Evolutionary conservation across 2,329 filamentous ascomycete genomes (phyloP), one percentile per base, ranked within the genome.

Genomic region (Ascochyta fabae): DNA sequence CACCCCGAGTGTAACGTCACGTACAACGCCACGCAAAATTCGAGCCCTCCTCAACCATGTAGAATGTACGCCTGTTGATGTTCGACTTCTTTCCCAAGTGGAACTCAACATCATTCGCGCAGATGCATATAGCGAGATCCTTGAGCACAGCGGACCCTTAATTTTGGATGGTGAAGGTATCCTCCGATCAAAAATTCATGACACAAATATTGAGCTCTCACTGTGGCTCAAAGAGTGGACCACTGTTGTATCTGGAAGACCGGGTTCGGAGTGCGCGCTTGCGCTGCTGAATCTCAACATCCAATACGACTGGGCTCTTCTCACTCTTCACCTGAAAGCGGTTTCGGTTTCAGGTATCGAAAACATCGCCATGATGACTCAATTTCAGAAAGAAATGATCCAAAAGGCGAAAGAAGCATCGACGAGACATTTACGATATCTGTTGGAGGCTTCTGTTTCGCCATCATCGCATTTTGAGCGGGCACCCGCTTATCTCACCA

Each of bases 291-390:
- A 84, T 19, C 68, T 85, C 1, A 75, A 76, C 2, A 79, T 85
- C 0, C 82, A 85, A 60, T 78, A 78, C 54, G 81, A 81, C 58
- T 85, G 83, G 83, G 79, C 81, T 1, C 76, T 82, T 15, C 80
- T 81, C 39, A 83, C 83, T 64, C 75, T 82, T 0, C 73, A 83
- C 53, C 80, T 82, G 42, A 80, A 82, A 63, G 82, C 81, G 0
- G 67, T 84, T 0, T 78, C 80, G 38, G 74, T 75, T 4, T 77
- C 80, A 47, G 80, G 80, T 3, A 77, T 81, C 7, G 79, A 82
- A 41, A 82, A 83, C 40, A 75, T 83, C 33, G 79, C 78, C 26
- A 73, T 81, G 3, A 84, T 85, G 81, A 80, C 79, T 0, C 64
- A 76, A 0, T 71, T 77, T 1, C 81, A 84, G 61, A 75, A 74